Percentiles rank a stretch among this genome's conserved stretches.
phyloP scores from a whole-genome alignment of 2,329 filamentous ascomycete species.

The Alternaria triticina region DNA sequence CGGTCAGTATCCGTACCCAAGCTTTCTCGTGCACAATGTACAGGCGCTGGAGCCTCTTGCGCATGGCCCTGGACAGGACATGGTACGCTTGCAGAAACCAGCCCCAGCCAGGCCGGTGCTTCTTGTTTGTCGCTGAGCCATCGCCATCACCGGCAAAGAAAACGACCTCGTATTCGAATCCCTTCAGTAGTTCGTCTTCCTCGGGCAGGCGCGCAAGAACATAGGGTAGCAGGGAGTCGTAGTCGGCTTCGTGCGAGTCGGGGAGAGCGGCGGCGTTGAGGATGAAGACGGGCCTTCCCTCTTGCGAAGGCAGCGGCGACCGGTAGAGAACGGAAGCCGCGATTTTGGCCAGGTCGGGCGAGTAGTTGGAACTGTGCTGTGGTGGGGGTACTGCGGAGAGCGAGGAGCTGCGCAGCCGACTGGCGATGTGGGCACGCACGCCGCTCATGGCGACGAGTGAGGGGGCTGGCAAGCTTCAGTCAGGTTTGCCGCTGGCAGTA shows the following conservation, averaged over 20 bases:
- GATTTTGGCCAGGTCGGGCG: conserved; percentile 54
- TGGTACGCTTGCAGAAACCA: conserved; percentile 66
- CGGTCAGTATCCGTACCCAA: conserved; percentile 63
- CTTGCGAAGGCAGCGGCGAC: conserved; percentile 58
- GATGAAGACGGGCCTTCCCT: conserved; percentile 59
- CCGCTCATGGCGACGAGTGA: conserved; percentile 39
- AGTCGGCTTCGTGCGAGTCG: conserved; percentile 60
- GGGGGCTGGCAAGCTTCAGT: not conserved
- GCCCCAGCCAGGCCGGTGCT: conserved; percentile 58
- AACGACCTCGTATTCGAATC: conserved; percentile 62
- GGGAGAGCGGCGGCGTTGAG: conserved; percentile 64
- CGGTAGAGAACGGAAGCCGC: conserved; percentile 62
- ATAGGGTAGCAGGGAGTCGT: conserved; percentile 61
- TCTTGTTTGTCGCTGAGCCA: conserved; percentile 55
- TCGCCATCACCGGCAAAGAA: conserved; percentile 63
- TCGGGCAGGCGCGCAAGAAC: conserved; percentile 61
- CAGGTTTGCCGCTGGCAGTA: not conserved
- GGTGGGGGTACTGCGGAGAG: conserved; percentile 56
- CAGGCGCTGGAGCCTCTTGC: conserved; percentile 62
- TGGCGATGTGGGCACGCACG: conserved; percentile 48
- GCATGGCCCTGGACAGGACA: conserved; percentile 60
- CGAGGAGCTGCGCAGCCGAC: conserved; percentile 51
- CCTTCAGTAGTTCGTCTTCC: conserved; percentile 61
- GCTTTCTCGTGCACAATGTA: conserved; percentile 65
- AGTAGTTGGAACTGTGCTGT: conserved; percentile 55